These are phyloP conservation scores for Trematosphaeria pertusa DNA, from an alignment of 2,329 filamentous ascomycete species.

Conservation along the genomic window DNA sequence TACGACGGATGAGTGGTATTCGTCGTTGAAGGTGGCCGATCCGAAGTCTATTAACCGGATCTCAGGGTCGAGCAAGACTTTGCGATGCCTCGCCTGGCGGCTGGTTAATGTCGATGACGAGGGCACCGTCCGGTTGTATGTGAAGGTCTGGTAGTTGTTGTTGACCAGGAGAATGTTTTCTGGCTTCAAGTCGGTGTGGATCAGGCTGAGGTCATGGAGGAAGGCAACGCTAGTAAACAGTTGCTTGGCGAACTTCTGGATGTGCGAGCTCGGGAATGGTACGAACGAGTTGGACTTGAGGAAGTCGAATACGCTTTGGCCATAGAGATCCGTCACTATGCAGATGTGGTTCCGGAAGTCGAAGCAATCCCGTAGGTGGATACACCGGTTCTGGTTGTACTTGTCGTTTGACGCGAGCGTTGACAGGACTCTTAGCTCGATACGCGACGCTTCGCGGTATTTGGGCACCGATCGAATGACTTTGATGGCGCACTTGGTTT, in stretches of 20 bases:
- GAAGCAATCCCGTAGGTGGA: slow-evolving; percentile 95
- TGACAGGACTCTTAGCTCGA: slow-evolving; percentile 90
- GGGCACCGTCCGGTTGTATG: slow-evolving; percentile 71
- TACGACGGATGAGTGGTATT: slow-evolving; percentile 72
- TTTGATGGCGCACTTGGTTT: slow-evolving; percentile 90
- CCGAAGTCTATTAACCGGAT: slow-evolving; percentile 73
- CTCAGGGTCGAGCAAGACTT: slow-evolving; percentile 69
- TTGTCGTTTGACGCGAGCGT: slow-evolving; percentile 91
- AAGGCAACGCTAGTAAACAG: slow-evolving; percentile 98
- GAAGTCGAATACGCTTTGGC: slow-evolving; percentile 98
- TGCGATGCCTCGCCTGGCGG: slow-evolving; percentile 66
- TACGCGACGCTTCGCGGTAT: slow-evolving; percentile 93
- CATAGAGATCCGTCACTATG: slow-evolving; percentile 77
- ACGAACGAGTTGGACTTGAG: slow-evolving; percentile 94
- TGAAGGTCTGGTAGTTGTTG: slow-evolving; percentile 71
- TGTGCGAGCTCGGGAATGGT: slow-evolving; percentile 97
- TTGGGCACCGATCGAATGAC: slow-evolving; percentile 98
- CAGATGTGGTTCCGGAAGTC: slow-evolving; percentile 98
- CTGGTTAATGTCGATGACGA: slow-evolving; percentile 66
- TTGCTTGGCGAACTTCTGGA: slow-evolving; percentile 94
- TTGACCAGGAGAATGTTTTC: slow-evolving; percentile 72
- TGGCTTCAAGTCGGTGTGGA: slow-evolving; percentile 82
- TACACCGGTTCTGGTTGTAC: slow-evolving; percentile 93
- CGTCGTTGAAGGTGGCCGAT: slow-evolving; percentile 71
- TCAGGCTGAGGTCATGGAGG: slow-evolving; percentile 94